Evolutionary conservation across 139 green algal species (phyloP).

Genomic region (Volvox reticuliferus): DNA sequence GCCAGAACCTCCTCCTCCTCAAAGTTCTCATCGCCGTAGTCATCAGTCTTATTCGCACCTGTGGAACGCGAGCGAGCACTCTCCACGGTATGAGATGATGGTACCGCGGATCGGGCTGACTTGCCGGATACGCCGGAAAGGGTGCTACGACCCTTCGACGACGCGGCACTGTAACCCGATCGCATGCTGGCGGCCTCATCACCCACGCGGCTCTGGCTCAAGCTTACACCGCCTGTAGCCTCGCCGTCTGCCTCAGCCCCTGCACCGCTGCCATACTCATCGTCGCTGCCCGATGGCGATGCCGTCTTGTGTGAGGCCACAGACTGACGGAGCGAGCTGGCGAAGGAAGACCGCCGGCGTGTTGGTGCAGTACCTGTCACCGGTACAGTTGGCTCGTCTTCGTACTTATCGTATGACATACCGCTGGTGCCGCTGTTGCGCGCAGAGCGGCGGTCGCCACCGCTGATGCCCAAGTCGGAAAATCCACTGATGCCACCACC

Average conservation of each 20-base stretch:
- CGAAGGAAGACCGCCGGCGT: conserved; percentile 11
- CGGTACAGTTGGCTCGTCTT: background rate
- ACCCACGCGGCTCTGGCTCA: background rate
- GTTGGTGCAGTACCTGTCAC: background rate
- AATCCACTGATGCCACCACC: background rate
- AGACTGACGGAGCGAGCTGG: conserved; percentile 20
- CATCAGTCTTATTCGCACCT: background rate
- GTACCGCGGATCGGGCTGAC: background rate
- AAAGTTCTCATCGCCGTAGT: conserved; percentile 8
- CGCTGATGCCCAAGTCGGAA: background rate
- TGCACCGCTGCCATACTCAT: background rate
- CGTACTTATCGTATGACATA: background rate
- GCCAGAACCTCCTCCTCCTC: conserved; percentile 26
- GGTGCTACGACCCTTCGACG: background rate
- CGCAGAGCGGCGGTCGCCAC: background rate
- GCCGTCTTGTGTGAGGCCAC: conserved; percentile 3
- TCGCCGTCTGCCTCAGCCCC: background rate
- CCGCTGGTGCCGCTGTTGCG: background rate
- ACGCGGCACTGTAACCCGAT: background rate
- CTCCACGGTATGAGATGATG: conserved; percentile 9
- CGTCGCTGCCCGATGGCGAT: background rate
- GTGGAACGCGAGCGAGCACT: background rate
- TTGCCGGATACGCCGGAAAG: background rate
- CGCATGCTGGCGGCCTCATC: conserved; percentile 20
- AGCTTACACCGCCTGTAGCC: background rate